Base-by-base conservation (phyloP, 768 basidiomycete genomes). In the Suillus subalutaceus region DNA sequence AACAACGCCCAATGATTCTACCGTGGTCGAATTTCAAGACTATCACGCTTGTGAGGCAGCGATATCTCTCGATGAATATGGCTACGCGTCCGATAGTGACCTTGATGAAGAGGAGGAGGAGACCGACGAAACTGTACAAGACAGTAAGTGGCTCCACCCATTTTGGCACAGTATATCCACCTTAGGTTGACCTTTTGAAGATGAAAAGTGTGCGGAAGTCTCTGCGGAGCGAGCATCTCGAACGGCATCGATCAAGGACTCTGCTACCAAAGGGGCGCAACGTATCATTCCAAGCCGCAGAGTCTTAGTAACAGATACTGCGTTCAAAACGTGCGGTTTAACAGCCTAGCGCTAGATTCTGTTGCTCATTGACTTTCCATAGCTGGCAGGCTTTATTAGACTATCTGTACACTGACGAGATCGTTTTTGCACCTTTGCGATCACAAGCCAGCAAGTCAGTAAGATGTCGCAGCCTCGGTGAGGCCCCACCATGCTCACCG, bases 321-420 rank as follows among this genome's bases (percentile, higher is more conserved):
- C 65, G 40, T 68, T 66, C 18, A 59, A 38, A 3, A 68, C 67
- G 67, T 68, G 20, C 23, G 67, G 2, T 44, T 9, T 7, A 23
- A 13, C 18, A 23, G 13, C n/a, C 20, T 60, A 4, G 38, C n/a
- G 7, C n/a, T 37, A 4, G 18, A 6, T 26, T 18, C 18, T 32
- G 10, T 43, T 23, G n/a, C 15, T 40, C 3, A 67, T 30, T 35
- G 7, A 62, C 20, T 65, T 32, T n/a, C n/a, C 38, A 20, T 62
- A 81, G 80, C 10, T 75, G 77, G 77, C 72, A 72, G 62, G 73
- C 79, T 3, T 69, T 78, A 12, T 38, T 80, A 1, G 76, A 76
- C 61, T 80, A 78, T 59, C 69, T 80, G 1, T 79, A 79, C 68
- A 79, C 79, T 4, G 66, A 69, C 9, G 73, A 75, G 37, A 65